phyloP scores from a whole-genome alignment of 208 protist species.

The Trypanosomatidae sp. region DNA sequence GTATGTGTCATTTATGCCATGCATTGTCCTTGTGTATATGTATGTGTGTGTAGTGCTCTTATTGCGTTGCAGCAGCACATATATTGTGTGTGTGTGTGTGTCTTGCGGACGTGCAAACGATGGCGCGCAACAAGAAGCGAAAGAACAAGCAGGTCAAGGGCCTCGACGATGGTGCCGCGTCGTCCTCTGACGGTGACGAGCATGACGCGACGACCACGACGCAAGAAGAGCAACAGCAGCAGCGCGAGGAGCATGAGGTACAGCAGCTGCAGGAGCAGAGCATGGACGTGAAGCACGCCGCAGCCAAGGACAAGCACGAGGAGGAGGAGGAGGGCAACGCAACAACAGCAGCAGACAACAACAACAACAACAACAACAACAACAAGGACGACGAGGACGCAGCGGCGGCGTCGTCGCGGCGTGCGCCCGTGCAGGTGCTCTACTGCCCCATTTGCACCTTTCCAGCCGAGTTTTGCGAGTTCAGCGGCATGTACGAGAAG shows the following conservation, averaged over 20 bases:
- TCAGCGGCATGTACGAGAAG: slow-evolving; percentile 83
- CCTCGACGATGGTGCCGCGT: not conserved
- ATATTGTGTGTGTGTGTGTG: too few species aligned
- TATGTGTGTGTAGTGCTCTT: too few species aligned
- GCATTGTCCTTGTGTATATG: too few species aligned
- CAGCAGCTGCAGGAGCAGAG: too few species aligned
- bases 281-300: not conserved
- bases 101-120: too few species aligned
- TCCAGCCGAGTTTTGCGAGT: slow-evolving; percentile 87
- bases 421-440: slow-evolving; percentile 50
- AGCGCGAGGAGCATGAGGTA: not conserved
- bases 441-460: slow-evolving; percentile 90
- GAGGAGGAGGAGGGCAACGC: slow-evolving; percentile 3
- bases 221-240: not conserved
- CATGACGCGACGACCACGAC: slow-evolving; percentile 1
- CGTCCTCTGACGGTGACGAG: not conserved
- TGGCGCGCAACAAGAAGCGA: too few species aligned
- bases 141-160: not conserved
- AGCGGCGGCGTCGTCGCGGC: slow-evolving; percentile 2
- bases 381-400: slow-evolving; percentile 6
- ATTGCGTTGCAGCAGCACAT: too few species aligned
- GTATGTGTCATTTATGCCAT: too few species aligned
- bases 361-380: slow-evolving; percentile 17
- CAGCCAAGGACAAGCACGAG: not conserved
- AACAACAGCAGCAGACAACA: too few species aligned